These are phyloP conservation scores for Taphrina wiesneri DNA, from an alignment of 1,139 yeast genomes.

Conservation along the genomic window DNA sequence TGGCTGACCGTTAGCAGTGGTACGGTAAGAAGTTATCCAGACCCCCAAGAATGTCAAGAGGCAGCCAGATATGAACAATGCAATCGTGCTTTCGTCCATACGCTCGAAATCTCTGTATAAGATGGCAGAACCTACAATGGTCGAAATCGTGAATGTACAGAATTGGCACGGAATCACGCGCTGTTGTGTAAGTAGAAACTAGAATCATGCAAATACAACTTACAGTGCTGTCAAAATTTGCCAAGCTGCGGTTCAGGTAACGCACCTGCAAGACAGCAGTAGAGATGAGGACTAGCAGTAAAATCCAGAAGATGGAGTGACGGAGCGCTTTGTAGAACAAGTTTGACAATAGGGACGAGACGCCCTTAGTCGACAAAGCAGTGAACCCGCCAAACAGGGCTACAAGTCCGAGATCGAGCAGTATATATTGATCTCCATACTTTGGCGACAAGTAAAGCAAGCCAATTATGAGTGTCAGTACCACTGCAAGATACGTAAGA, in stretches of 20 bases:
- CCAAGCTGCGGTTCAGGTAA: constrained; percentile 48
- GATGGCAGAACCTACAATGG: constrained; percentile 49
- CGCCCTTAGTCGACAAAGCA: constrained; percentile 50
- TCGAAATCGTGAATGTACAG: constrained; percentile 51
- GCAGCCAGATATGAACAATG: constrained; percentile 47
- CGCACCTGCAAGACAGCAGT: constrained; percentile 50
- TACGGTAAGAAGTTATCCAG: constrained; percentile 45
- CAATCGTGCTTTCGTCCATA: constrained; percentile 40
- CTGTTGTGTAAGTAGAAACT: background rate
- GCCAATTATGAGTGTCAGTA: constrained; percentile 39
- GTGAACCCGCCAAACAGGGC: constrained; percentile 53
- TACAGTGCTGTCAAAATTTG: constrained; percentile 48
- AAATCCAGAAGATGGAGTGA: constrained; percentile 44
- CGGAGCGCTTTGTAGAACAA: constrained; percentile 43
- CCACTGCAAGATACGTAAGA: constrained; percentile 43
- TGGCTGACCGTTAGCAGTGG: background rate
- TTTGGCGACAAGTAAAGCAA: constrained; percentile 38
- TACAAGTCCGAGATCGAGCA: constrained; percentile 46
- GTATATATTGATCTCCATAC: constrained; percentile 36
- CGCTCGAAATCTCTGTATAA: constrained; percentile 49
- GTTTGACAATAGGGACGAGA: constrained; percentile 46
- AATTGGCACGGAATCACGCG: constrained; percentile 53
- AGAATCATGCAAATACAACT: constrained; percentile 35
- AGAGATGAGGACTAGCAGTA: constrained; percentile 44
- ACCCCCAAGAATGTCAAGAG: constrained; percentile 50